A percentile compares a stretch with the other conserved stretches of the same genome.
Evolutionary conservation across 139 green algal genomes (phyloP).

Genomic region (Desmodesmus armatus): DNA sequence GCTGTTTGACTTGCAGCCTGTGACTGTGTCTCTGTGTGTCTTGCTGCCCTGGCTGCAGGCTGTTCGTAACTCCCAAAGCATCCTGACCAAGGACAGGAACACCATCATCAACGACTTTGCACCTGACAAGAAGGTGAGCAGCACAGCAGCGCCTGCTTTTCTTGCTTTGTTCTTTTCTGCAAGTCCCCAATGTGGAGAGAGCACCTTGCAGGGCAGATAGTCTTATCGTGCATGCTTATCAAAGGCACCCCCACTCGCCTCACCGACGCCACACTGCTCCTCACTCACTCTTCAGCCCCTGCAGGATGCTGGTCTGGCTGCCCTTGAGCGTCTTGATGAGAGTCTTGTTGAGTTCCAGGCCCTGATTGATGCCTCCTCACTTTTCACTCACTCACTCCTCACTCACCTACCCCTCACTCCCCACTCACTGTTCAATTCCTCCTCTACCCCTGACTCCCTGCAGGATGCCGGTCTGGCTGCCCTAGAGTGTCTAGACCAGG

Average conservation of each 20-base stretch:
- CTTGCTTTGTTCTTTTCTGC: too few relatives aligned
- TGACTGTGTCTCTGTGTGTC: too few relatives aligned
- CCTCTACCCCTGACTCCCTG: not conserved
- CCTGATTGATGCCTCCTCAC: conserved; percentile 74
- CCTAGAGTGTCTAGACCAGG: conserved; percentile 56
- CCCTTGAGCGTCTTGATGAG: conserved; percentile 57
- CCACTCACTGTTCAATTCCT: too few relatives aligned
- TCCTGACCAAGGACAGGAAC: conserved; percentile 68
- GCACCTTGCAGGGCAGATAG: too few relatives aligned
- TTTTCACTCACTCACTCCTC: too few relatives aligned
- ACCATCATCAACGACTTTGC: conserved; percentile 79
- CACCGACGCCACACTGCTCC: too few relatives aligned
- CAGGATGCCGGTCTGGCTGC: conserved; percentile 60
- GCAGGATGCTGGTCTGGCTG: conserved; percentile 58
- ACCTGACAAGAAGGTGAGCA: conserved; percentile 76
- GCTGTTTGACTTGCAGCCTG: too few relatives aligned
- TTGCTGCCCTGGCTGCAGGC: conserved; percentile 48
- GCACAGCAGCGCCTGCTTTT: not conserved
- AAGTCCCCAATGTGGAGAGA: too few relatives aligned
- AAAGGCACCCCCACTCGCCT: too few relatives aligned
- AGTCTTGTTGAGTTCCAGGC: conserved; percentile 77
- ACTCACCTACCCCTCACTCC: too few relatives aligned
- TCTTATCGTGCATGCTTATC: too few relatives aligned
- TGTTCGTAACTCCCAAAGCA: conserved; percentile 65
- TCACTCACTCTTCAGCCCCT: not conserved